Conservation (phyloP, 2,329 filamentous ascomycete species). For the Colletotrichum neosansevieriae region DNA sequence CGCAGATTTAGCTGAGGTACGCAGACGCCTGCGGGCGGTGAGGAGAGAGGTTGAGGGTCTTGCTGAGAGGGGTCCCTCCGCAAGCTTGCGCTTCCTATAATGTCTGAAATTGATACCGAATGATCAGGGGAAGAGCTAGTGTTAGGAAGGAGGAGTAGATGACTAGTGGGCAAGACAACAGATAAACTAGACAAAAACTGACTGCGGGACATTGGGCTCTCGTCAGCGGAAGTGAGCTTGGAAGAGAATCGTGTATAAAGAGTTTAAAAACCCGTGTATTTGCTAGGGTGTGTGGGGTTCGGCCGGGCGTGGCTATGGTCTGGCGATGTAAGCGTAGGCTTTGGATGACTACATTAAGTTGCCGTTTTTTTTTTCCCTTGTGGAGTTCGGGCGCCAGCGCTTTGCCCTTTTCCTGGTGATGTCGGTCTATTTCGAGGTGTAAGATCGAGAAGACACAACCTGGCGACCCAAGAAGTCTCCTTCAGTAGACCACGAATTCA, state of each 20-base stretch:
- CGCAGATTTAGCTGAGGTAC: constrained; percentile 57
- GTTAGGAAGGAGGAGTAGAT: neutral
- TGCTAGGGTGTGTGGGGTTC: constrained; percentile 28
- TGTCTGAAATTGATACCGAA: constrained; percentile 19
- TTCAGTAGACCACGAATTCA: no score
- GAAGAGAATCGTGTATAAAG: constrained; percentile 33
- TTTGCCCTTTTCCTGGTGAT: no score
- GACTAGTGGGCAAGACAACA: neutral
- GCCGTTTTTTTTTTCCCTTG: constrained; percentile 5
- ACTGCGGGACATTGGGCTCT: neutral
- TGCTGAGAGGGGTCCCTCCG: constrained; percentile 56
- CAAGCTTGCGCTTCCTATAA: constrained; percentile 61
- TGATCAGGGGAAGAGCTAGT: neutral
- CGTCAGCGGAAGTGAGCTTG: neutral
- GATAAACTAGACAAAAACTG: constrained; percentile 28
- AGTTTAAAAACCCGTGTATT: constrained; percentile 30
- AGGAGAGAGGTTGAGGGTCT: constrained; percentile 59
- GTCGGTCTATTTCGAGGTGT: no score
- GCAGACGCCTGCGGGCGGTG: constrained; percentile 56
- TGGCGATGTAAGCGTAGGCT: constrained; percentile 39
- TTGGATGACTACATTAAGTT: constrained; percentile 33
- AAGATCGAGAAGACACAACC: no score
- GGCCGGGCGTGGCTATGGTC: constrained; percentile 36
- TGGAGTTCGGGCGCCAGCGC: no score
- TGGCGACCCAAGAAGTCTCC: no score